Evolutionary conservation across 768 basidiomycete genomes (phyloP), one percentile per base, ranked within the genome.

Genomic region (Tricholomella constricta): DNA sequence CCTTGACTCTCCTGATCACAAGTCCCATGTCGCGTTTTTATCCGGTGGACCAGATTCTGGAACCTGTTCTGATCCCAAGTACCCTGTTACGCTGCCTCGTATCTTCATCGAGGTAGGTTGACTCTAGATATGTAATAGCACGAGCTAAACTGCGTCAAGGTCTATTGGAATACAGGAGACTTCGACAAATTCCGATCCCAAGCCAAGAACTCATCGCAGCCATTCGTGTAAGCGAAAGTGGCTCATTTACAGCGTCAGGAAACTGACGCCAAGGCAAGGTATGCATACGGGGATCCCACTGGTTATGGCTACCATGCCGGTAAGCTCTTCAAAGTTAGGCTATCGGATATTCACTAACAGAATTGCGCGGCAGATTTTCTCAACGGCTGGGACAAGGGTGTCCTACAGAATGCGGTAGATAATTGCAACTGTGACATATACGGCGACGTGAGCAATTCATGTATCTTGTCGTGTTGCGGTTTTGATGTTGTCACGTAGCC

Each of bases 261-360:
- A 36, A 19, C 36, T 45, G 31, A 43, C 50, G 37, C 17, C 1
- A 36, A n/a, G 9, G 38, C 36, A 53, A 78, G 78, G 6, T 77
- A 62, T 57, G 60, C 84, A 17, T 69, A 80, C 55, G 86, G 86
- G 31, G 86, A 88, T 61, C 75, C 78, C 10, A 85, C 82, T 32
- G 84, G 84, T 9, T 83, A 81, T 60, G 84, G 84, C 62, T 78
- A 82, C 57, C 81, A 82, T 63, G 81, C 76, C 26, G 81, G 79
- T 79, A 54, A 37, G 74, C 60, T 38, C 49, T 25, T 32, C 34
- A 11, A 37, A 20, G 31, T 20, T 19, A 23, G 29, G 45, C 32
- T 38, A 9, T 9, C 7, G 8, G 34, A 27, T 8, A 25, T 26
- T 37, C 58, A 10, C 25, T 40, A 15, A 49, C 17, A 50, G 35